Conservation (phyloP, 768 basidiomycete genomes). For the Suillus brevipes region DNA sequence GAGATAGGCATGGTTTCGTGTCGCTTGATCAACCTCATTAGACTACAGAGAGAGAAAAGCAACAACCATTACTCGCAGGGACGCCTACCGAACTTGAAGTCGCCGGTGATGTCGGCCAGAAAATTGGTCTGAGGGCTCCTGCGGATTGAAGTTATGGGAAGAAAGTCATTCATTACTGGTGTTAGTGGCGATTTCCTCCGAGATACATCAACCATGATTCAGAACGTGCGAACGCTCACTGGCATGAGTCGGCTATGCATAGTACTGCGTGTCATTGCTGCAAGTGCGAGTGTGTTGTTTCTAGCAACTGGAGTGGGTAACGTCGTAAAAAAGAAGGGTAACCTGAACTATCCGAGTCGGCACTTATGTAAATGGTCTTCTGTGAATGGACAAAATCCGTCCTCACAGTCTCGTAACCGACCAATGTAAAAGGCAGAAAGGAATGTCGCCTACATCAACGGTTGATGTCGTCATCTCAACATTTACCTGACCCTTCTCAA, state of each 20-base stretch:
- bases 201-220: neutral
- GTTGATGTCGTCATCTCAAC: neutral
- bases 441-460: neutral
- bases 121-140: neutral
- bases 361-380: neutral
- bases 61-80: neutral
- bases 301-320: neutral
- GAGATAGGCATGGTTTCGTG: neutral
- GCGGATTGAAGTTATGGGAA: neutral
- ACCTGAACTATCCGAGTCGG: neutral
- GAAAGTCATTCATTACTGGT: neutral
- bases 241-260: neutral
- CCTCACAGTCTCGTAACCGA: neutral
- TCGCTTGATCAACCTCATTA: neutral
- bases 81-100: neutral
- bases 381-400: neutral
- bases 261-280: neutral
- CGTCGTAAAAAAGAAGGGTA: neutral
- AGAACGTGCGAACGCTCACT: too few species aligned
- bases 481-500: conserved; percentile 7
- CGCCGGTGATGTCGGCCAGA: neutral
- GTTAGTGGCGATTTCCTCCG: neutral
- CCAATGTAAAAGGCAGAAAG: neutral
- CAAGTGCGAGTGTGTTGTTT: neutral
- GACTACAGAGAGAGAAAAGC: neutral